phyloP scores from a whole-genome alignment of 495 filamentous ascomycete species.

The Penicillium egyptiacum region DNA sequence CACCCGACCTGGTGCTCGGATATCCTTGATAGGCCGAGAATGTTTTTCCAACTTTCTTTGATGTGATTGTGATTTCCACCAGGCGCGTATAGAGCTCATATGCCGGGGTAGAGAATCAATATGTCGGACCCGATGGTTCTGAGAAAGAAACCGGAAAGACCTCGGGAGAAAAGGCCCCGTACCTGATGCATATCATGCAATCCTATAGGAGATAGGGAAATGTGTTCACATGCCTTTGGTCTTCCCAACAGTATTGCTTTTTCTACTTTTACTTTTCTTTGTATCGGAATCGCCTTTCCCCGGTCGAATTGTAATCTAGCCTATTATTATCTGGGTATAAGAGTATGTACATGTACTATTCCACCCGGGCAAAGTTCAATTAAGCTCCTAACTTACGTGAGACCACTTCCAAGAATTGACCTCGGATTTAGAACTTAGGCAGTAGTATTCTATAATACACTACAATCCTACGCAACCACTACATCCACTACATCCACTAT shows the following conservation, averaged over 20 bases:
- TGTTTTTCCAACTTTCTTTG: no score
- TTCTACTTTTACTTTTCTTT: background rate
- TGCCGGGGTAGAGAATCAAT: background rate
- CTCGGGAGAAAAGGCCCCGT: background rate
- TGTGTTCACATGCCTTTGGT: constrained; percentile 3
- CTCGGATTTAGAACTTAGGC: background rate
- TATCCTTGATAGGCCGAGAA: background rate
- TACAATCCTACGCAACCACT: no score
- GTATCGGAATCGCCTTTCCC: background rate
- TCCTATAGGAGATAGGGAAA: constrained; percentile 4
- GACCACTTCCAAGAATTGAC: background rate
- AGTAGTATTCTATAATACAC: no score
- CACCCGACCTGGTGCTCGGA: constrained; percentile 8
- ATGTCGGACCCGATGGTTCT: no score
- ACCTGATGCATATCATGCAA: background rate
- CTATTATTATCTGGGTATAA: background rate
- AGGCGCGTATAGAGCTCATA: background rate
- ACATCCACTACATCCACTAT: background rate
- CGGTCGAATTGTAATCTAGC: background rate
- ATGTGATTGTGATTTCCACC: background rate
- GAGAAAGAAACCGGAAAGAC: background rate
- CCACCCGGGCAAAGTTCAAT: background rate
- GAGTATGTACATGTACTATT: no score
- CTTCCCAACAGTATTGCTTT: background rate
- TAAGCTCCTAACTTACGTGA: constrained; percentile 2